Conservation (phyloP, 495 filamentous ascomycete genomes). For the Amniculicola lignicola region DNA sequence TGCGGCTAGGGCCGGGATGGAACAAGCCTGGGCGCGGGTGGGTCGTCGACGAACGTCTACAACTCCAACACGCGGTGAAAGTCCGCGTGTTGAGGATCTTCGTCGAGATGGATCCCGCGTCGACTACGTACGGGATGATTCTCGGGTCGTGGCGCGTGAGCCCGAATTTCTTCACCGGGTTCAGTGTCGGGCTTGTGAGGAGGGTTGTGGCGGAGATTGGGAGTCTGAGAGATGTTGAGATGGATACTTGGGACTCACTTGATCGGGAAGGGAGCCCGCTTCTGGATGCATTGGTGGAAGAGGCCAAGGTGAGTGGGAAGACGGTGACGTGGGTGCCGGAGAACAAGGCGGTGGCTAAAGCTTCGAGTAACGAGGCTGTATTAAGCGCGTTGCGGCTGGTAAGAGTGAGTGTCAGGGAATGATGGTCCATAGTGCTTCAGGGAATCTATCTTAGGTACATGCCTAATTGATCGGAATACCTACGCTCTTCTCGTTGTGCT, state of each 20-base stretch:
- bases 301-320: too few species aligned
- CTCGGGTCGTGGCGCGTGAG: conserved; percentile 70
- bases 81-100: conserved; percentile 68
- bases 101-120: conserved; percentile 70
- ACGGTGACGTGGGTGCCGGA: too few species aligned
- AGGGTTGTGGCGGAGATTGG: conserved; percentile 61
- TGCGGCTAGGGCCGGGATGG: conserved; percentile 81
- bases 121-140: conserved; percentile 60
- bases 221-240: conserved; percentile 60
- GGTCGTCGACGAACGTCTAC: conserved; percentile 63
- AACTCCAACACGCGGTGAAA: conserved; percentile 60
- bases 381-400: too few species aligned
- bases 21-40: conserved; percentile 69
- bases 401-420: too few species aligned
- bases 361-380: too few species aligned
- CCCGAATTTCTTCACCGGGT: conserved; percentile 71
- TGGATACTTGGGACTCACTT: conserved; percentile 80
- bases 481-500: too few species aligned
- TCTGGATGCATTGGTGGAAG: conserved; percentile 64
- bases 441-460: too few species aligned
- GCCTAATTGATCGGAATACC: too few species aligned
- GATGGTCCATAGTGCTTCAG: too few species aligned
- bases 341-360: too few species aligned
- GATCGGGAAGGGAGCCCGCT: conserved; percentile 65
- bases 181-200: conserved; percentile 58